Base-by-base conservation (phyloP, 1,284 basidiomycete species). In the Cryptococcus sp. region DNA sequence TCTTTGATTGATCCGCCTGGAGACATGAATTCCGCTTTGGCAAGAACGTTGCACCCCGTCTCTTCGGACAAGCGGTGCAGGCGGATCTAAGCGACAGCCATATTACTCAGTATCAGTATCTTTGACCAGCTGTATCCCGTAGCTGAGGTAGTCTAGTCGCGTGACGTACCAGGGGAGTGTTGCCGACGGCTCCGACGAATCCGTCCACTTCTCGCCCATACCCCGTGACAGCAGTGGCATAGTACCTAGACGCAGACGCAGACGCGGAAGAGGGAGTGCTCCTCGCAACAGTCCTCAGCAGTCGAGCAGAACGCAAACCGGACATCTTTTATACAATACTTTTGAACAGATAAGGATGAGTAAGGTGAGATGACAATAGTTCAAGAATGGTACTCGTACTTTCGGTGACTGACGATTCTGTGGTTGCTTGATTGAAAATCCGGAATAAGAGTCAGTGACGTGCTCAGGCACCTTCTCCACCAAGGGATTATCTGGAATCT, bases 1-100 rank as follows among this genome's bases (percentile, higher is more conserved):
- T 99, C 95, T 80, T 99, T 99, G 70, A 99, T 93, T 65, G 91
- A 94, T 46, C 96, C 96, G n/a, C 96, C 96, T 0, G 96, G 96
- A 70, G 97, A 96, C 82, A 96, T 93, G 75, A 98, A 95, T 80
- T 99, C 95, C 50, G 93, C 93, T 78, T 99, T 99, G 46, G 91
- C 95, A 61, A 89, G 86, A 60, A 99, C 92, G 59, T 87, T 86
- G 61, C 86, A 88, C n/a, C 94, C 94, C 0, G 87, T 91, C 75
- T 86, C 86, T 62, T 93, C 86, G n/a, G 93, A 96, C 23, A 97
- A 82, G 29, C 81, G 80, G 78, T 89, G 87, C 55, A 96, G 82
- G 65, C 87, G 85, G 63, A 96, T 93, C 92, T 95, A 63, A 16
- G 6, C 16, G n/a, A 50, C 5, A 20, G 48, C 23, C 25, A 47